Evolutionary conservation across 805 yeast species (phyloP), one percentile per base, ranked within the genome.

Genomic region (Grigorovia humatica): DNA sequence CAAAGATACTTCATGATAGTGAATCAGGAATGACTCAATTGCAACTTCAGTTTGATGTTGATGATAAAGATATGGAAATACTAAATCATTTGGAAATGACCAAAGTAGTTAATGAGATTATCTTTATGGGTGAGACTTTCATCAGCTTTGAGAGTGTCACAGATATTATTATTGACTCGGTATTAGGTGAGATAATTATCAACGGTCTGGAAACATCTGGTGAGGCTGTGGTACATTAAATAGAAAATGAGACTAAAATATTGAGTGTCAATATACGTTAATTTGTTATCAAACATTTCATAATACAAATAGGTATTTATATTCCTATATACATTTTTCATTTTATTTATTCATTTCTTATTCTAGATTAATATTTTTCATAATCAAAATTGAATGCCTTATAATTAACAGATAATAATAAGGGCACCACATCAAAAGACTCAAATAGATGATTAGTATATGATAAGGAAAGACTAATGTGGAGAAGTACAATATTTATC

Each of bases 41-140:
- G 54, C 62, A 64, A 17, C 62, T 79, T 1, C 62, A 61, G 40
- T 67, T 78, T 47, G 66, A 60, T 44, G 62, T 79, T 30, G 68
- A 70, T n/a, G 66, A 72, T 44, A 70, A 75, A 43, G 71, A 74
- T 7, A 61, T 79, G 48, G 60, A 66, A 15, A 68, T 80, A n/a
- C 65, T 69, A 0, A 68, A 79, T 54, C 61, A 68, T 35, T 49
- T 67, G 2, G 71, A 69, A 38, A 72, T 78, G 52, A 70, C 76
- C 0, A 59, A 65, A 44, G 74, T 79, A 12, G 62, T 75, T n/a
- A 69, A 70, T 44, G 72, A 72, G 42, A 65, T 79, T 1, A 49
- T 79, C 23, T 52, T 64, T 8, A 51, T 52, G 2, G 82, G 82
- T 0, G 59, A 66, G n/a, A 68, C 75, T 0, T 30, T 29, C 11